phyloP scores from a whole-genome alignment of 495 filamentous ascomycete genomes.

The Aspergillus haitiensis region DNA sequence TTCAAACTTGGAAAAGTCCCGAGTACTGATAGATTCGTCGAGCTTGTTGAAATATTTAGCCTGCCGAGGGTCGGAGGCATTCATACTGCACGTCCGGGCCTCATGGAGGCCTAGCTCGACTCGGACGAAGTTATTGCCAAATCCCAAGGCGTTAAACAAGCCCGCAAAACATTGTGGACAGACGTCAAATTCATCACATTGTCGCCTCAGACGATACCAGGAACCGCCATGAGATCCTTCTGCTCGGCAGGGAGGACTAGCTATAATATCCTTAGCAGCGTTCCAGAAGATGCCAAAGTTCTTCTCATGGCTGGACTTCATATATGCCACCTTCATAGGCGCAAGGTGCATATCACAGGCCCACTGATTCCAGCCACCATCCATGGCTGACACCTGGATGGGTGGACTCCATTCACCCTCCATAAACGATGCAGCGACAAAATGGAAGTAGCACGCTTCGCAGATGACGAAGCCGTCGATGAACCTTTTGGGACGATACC shows the following conservation, averaged over 20 bases:
- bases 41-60: neutral
- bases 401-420: neutral
- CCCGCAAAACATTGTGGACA: constrained; percentile 1
- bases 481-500: neutral
- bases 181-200: neutral
- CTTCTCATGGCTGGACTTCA: neutral
- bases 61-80: neutral
- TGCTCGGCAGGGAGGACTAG: neutral
- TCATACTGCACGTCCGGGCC: neutral
- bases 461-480: neutral
- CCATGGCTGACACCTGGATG: neutral
- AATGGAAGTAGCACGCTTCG: neutral
- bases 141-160: neutral
- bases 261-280: neutral
- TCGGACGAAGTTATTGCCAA: neutral
- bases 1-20: neutral
- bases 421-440: neutral
- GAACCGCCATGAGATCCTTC: neutral
- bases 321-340: constrained; percentile 1
- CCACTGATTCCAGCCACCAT: neutral
- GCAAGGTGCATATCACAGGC: constrained; percentile 2
- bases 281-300: neutral
- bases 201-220: neutral
- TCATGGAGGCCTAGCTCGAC: neutral
- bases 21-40: neutral